Conservation (phyloP, 495 filamentous ascomycete species). For the Penicillium chermesinum region DNA sequence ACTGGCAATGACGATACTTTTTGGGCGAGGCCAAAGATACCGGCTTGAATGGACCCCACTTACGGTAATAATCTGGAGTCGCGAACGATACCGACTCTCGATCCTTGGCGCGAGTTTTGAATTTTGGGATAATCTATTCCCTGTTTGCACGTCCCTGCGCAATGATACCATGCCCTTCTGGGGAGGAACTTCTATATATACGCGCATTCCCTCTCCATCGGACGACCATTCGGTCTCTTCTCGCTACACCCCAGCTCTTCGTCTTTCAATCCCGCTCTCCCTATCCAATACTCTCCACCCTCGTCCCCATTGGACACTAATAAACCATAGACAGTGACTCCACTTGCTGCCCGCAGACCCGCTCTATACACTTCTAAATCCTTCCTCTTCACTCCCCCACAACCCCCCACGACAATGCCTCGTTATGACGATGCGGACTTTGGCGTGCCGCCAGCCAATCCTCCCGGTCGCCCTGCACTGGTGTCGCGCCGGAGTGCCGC, state of each 20-base stretch:
- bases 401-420: slow-evolving; percentile 46
- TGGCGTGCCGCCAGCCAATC: slow-evolving; percentile 20
- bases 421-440: slow-evolving; percentile 57
- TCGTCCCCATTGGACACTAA: slow-evolving; percentile 1
- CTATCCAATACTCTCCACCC: neutral
- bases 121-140: neutral
- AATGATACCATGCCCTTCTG: slow-evolving; percentile 3
- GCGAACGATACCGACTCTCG: neutral
- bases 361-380: slow-evolving; percentile 5
- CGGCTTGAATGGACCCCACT: slow-evolving; percentile 26
- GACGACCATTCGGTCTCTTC: slow-evolving; percentile 6
- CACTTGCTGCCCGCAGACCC: neutral
- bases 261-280: slow-evolving; percentile 4
- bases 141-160: slow-evolving; percentile 8
- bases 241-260: neutral
- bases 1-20: slow-evolving; percentile 44
- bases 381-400: neutral
- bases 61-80: slow-evolving; percentile 1
- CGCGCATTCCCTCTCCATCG: slow-evolving; percentile 2
- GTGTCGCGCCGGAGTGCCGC: slow-evolving; percentile 11
- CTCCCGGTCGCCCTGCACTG: neutral
- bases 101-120: neutral
- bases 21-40: slow-evolving; percentile 35
- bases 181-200: slow-evolving; percentile 10
- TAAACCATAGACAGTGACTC: slow-evolving; percentile 7